A percentile compares a stretch with the other conserved stretches of the same genome.
Evolutionary conservation across 257 asterid genomes (phyloP).

Genomic region (Cruciata laevipes): DNA sequence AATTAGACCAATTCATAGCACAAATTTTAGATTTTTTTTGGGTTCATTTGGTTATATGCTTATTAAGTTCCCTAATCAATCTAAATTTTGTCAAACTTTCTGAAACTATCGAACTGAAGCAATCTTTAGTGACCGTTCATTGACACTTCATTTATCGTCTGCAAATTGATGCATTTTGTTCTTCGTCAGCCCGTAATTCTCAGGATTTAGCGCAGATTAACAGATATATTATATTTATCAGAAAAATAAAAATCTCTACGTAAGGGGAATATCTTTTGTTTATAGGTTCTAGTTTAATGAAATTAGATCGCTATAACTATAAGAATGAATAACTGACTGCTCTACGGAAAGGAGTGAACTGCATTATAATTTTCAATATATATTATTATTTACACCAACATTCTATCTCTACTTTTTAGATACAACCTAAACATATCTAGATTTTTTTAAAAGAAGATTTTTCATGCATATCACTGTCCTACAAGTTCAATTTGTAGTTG

Average conservation of each 20-base stretch:
- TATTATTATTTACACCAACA: neutral
- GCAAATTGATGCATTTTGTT: neutral
- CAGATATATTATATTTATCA: neutral
- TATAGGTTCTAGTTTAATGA: neutral
- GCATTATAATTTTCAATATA: neutral
- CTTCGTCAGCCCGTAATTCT: neutral
- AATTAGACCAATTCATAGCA: neutral
- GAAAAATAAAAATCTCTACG: neutral
- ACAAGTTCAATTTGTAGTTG: neutral
- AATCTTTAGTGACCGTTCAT: neutral
- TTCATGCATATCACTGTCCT: neutral
- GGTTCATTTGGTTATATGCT: neutral
- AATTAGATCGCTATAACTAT: neutral
- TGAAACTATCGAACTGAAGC: neutral
- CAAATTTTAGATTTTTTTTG: neutral
- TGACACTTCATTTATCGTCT: neutral
- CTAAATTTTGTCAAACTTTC: neutral
- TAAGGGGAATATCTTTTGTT: neutral
- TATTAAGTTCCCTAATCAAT: neutral
- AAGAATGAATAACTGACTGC: neutral
- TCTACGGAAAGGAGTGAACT: neutral
- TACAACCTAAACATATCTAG: neutral
- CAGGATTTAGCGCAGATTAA: neutral
- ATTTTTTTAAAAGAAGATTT: neutral
- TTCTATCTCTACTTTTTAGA: neutral